phyloP scores from a whole-genome alignment of 495 filamentous ascomycete species.

The Penicillium mononematosum region DNA sequence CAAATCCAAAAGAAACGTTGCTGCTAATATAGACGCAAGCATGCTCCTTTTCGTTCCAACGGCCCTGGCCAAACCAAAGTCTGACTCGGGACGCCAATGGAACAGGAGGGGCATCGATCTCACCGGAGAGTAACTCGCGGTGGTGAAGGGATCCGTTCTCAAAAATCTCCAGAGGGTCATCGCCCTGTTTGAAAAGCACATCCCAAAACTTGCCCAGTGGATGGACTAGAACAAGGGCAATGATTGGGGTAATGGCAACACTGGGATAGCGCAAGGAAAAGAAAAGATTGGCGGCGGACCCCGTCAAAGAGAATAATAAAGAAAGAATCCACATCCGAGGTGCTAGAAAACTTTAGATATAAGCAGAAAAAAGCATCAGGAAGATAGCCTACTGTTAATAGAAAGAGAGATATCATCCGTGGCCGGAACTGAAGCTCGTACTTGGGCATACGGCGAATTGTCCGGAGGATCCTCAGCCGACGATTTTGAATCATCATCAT shows the following conservation, averaged over 20 bases:
- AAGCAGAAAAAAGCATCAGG: neutral
- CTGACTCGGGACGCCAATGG: constrained; percentile 37
- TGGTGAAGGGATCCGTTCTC: constrained; percentile 39
- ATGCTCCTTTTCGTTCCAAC: constrained; percentile 86
- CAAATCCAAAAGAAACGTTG: constrained; percentile 89
- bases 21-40: constrained; percentile 85
- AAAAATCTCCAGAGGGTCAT: constrained; percentile 56
- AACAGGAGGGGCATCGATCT: constrained; percentile 14
- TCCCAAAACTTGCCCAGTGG: constrained; percentile 80
- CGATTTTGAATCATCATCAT: constrained; percentile 27
- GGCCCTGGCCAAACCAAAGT: constrained; percentile 74
- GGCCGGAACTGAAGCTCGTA: constrained; percentile 73
- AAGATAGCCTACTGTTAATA: constrained; percentile 57
- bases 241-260: constrained; percentile 80
- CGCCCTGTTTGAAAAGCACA: constrained; percentile 56
- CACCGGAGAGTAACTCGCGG: constrained; percentile 18
- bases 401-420: constrained; percentile 70
- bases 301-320: constrained; percentile 72
- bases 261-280: constrained; percentile 83
- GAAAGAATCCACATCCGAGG: constrained; percentile 84
- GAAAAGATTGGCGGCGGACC: constrained; percentile 81
- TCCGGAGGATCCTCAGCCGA: constrained; percentile 32
- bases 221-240: constrained; percentile 77
- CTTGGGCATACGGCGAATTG: constrained; percentile 58
- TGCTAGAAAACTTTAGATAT: constrained; percentile 27